Evolutionary conservation across 495 filamentous ascomycete genomes (phyloP).

Genomic region (Echria macrotheca): DNA sequence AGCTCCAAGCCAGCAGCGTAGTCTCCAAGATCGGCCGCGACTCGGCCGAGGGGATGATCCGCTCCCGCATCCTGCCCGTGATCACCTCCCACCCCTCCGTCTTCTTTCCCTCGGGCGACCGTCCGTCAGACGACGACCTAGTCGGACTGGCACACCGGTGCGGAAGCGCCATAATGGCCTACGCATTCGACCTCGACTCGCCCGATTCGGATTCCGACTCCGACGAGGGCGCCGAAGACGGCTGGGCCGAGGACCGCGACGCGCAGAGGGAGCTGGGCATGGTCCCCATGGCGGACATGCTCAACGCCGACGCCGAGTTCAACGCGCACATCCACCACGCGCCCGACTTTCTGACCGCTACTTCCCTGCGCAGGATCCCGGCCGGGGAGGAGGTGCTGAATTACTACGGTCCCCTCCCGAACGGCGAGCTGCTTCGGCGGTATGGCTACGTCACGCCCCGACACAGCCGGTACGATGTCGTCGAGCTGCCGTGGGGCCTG

Average conservation of each 20-base stretch:
- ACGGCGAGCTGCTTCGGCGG: constrained; percentile 73
- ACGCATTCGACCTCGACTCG: constrained; percentile 77
- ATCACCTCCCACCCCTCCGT: constrained; percentile 33
- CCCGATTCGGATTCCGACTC: constrained; percentile 35
- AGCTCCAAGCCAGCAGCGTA: constrained; percentile 74
- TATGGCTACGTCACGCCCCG: constrained; percentile 83
- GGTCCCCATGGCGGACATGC: constrained; percentile 87
- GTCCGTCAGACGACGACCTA: constrained; percentile 44
- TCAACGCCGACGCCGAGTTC: constrained; percentile 83
- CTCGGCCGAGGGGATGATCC: constrained; percentile 64
- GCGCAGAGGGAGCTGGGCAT: constrained; percentile 66
- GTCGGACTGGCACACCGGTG: constrained; percentile 65
- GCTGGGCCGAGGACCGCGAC: constrained; percentile 63
- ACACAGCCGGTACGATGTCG: constrained; percentile 74
- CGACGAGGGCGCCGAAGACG: constrained; percentile 51
- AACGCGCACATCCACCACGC: constrained; percentile 75
- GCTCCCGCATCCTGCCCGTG: constrained; percentile 56
- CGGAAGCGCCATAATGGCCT: constrained; percentile 87
- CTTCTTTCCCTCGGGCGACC: constrained; percentile 47
- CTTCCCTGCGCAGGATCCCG: constrained; percentile 57
- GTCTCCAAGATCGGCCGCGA: constrained; percentile 71
- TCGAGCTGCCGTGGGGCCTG: constrained; percentile 60
- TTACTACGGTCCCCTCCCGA: constrained; percentile 81
- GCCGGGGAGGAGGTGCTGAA: constrained; percentile 82
- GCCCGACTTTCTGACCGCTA: constrained; percentile 58